Conservation (phyloP, 176 grass and related monocot genomes). For the Urochloa ruziziensis region DNA sequence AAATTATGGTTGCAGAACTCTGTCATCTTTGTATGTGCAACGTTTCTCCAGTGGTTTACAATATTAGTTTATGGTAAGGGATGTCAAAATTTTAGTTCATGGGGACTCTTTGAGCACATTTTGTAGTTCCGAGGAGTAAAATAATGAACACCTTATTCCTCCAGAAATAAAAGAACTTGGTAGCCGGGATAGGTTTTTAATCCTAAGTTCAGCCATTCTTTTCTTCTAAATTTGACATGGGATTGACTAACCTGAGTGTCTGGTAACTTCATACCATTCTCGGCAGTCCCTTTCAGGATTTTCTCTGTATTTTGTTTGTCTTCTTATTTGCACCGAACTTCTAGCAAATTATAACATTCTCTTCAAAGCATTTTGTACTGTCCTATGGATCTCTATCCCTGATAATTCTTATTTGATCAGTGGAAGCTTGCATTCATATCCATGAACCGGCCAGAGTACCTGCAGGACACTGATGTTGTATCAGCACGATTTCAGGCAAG, state of each 20-base stretch:
- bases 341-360: not conserved
- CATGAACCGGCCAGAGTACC: conserved; percentile 68
- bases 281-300: not conserved
- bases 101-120: too few species aligned
- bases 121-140: not conserved
- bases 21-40: not conserved
- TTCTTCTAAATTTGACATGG: not conserved
- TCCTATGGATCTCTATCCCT: not conserved
- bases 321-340: not conserved
- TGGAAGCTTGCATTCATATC: conserved; percentile 78
- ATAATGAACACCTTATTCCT: not conserved
- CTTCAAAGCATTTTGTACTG: not conserved
- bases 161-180: not conserved
- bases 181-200: not conserved
- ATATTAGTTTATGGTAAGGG: too few species aligned
- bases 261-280: not conserved
- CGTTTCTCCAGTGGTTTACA: not conserved
- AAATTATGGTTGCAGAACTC: not conserved
- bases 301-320: not conserved
- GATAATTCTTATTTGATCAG: conserved; percentile 42
- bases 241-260: not conserved
- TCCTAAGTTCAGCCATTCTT: not conserved
- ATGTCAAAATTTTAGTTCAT: not conserved
- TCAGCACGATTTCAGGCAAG: conserved; percentile 72
- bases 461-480: conserved; percentile 62